Base-by-base conservation (phyloP, 164 flowering plant species). In the Tetracentron sinense region DNA sequence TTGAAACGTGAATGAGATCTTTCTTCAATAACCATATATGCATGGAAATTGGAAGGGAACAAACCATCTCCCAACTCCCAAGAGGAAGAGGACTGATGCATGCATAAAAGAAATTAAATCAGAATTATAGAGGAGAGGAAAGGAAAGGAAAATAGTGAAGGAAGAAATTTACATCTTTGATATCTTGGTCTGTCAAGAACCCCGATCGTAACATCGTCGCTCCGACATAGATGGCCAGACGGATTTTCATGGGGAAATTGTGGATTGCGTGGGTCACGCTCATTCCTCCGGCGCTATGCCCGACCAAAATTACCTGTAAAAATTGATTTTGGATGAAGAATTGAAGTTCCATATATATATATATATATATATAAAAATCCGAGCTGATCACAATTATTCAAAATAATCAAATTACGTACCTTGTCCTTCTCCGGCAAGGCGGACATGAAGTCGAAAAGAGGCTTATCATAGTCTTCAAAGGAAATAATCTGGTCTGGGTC, bases 281-380 rank as follows among this genome's bases (percentile, higher is more conserved):
- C 20, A 88, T 49, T 19, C 98, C 98, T 53, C 96, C 98, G 0
- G 98, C 96, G 56, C 98, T 92, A 56, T 88, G 96, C 17, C 98
- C 98, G 7, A 92, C 96, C 74, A 92, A 64, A 30, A 91, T 79
- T 8, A 91, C 86, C 96, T 90, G 81, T 14, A 66, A 51, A 11
- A n/a, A n/a, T n/a, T n/a, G n/a, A n/a, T n/a, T n/a, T n/a, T n/a
- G n/a, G n/a, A n/a, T n/a, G n/a, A n/a, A n/a, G n/a, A n/a, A n/a
- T n/a, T n/a, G n/a, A n/a, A n/a, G n/a, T n/a, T n/a, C n/a, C n/a
- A n/a, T n/a, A n/a, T n/a, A n/a, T n/a, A n/a, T n/a, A n/a, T n/a
- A n/a, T n/a, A n/a, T n/a, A n/a, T 4, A 38, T 10, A 38, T 4
- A 14, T 12, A 26, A n/a, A n/a, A n/a, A n/a, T n/a, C n/a, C n/a